Evolutionary conservation across 2,329 filamentous ascomycete genomes (phyloP), one percentile per base, ranked within the genome.

Genomic region (Sphaerulina populicola): DNA sequence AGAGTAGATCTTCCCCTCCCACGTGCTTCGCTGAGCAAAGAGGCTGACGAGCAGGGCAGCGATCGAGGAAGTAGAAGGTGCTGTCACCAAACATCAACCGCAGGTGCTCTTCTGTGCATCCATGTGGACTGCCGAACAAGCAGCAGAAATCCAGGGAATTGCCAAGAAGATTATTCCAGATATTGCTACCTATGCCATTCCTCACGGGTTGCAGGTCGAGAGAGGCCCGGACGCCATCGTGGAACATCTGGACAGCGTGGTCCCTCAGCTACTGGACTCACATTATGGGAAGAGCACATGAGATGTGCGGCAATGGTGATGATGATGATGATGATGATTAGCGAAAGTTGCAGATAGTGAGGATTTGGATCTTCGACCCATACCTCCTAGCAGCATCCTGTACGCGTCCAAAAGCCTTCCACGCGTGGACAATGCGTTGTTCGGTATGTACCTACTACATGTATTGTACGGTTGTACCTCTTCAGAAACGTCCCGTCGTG

Each of bases 21-120:
- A 27, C 15, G 29, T 14, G 12, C 12, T 27, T 9, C 9, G 11
- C 1, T 7, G n/a, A 12, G 6, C 6, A 6, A n/a, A 8, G 8
- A 36, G 36, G 14, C 11, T 12, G 7, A 38, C 12, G n/a, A 21
- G 27, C n/a, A 1, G n/a, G 2, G 4, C 45, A 56, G 55, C 30
- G 35, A 55, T 57, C 21, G 55, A 57, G 12, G 48, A 79, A 57
- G 79, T 84, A 4, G 71, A 71, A 41, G 60, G 67, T 8, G 77
- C 75, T 52, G 78, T 82, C 14, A 72, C 69, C 55, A 69, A 75
- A 54, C 60, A 73, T 43, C 69, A 75, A 60, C 79, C 78, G 1
- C 73, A 82, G 18, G 35, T 59, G 3, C 45, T 59, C 12, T 82
- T 81, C 69, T 79, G 75, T 46, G 81, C 81, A 2, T 83, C 76